A percentile compares a stretch with the other conserved stretches of the same genome.
Evolutionary conservation across 768 basidiomycete species (phyloP).

Genomic region (Boletus rubroflammeus): DNA sequence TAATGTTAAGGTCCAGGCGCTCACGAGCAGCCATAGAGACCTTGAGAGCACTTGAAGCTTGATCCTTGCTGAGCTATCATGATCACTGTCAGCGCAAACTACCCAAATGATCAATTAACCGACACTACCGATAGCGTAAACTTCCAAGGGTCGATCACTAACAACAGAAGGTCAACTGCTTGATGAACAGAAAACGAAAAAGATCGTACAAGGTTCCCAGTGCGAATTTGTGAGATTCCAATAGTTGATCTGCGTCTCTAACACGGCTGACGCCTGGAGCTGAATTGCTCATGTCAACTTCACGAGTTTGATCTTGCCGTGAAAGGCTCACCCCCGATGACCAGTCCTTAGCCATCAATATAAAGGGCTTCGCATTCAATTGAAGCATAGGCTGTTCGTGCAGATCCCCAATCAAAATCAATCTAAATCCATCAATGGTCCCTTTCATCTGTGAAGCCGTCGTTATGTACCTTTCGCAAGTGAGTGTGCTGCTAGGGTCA

Average conservation of each 20-base stretch:
- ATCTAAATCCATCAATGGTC: constrained; percentile 85
- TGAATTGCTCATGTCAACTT: constrained; percentile 29
- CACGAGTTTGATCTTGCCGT: not conserved
- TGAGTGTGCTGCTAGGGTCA: constrained; percentile 9
- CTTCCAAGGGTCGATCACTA: constrained; percentile 96
- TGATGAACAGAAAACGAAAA: not conserved
- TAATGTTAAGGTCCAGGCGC: constrained; percentile 87
- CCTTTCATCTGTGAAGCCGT: constrained; percentile 61
- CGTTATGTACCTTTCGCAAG: not conserved
- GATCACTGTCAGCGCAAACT: constrained; percentile 8
- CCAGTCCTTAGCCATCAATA: constrained; percentile 86
- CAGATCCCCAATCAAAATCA: constrained; percentile 91
- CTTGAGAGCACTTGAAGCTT: constrained; percentile 47
- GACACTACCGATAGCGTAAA: constrained; percentile 63
- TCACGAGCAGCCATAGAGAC: constrained; percentile 70
- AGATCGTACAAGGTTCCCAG: constrained; percentile 83
- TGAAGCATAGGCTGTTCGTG: constrained; percentile 95
- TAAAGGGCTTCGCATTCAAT: constrained; percentile 81
- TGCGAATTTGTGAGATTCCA: constrained; percentile 98
- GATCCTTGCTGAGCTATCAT: constrained; percentile 55
- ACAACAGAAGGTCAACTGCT: constrained; percentile 8
- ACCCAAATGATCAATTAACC: not conserved
- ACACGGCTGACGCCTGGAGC: constrained; percentile 80
- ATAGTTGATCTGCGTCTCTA: constrained; percentile 84
- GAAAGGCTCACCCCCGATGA: constrained; percentile 67